phyloP scores from a whole-genome alignment of 2,329 filamentous ascomycete genomes.

The Pyrenophora seminiperda region DNA sequence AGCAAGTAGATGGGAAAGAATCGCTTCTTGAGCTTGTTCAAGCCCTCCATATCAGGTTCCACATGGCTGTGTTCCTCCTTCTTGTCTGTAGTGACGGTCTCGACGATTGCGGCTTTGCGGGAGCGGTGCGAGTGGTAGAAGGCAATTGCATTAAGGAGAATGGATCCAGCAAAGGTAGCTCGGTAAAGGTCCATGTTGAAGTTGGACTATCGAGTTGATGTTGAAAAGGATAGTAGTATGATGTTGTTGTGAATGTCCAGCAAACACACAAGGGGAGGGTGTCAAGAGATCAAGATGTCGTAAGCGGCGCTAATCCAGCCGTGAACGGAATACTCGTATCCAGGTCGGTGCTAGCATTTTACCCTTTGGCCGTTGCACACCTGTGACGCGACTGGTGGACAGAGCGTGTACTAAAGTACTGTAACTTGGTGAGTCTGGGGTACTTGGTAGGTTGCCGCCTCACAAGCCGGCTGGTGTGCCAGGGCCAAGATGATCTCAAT shows the following conservation, averaged over 20 bases:
- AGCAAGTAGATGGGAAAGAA: constrained; percentile 55
- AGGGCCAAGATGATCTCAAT: constrained; percentile 6
- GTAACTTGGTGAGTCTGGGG: too few relatives aligned
- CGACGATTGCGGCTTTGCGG: constrained; percentile 14
- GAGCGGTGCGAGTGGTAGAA: constrained; percentile 36
- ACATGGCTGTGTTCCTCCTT: constrained; percentile 31
- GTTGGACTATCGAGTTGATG: constrained; percentile 4
- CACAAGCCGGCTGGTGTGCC: constrained; percentile 1
- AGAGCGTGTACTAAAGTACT: too few relatives aligned
- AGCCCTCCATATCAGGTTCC: constrained; percentile 34
- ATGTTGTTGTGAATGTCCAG: constrained; percentile 10
- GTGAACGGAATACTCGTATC: constrained; percentile 1
- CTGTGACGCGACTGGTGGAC: background rate
- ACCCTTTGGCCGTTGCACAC: background rate
- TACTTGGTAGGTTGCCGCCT: constrained; percentile 9
- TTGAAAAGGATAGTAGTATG: constrained; percentile 1
- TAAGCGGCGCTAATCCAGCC: background rate
- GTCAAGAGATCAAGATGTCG: background rate
- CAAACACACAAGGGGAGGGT: constrained; percentile 6
- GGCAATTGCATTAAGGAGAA: constrained; percentile 35
- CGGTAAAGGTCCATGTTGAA: constrained; percentile 41
- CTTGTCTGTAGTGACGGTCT: constrained; percentile 23
- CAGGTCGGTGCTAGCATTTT: background rate
- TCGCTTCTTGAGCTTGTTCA: constrained; percentile 47
- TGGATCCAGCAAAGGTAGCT: constrained; percentile 34